These are phyloP conservation scores for Pezicula rhizophila DNA, from an alignment of 2,329 filamentous ascomycete genomes.

Conservation along the genomic window DNA sequence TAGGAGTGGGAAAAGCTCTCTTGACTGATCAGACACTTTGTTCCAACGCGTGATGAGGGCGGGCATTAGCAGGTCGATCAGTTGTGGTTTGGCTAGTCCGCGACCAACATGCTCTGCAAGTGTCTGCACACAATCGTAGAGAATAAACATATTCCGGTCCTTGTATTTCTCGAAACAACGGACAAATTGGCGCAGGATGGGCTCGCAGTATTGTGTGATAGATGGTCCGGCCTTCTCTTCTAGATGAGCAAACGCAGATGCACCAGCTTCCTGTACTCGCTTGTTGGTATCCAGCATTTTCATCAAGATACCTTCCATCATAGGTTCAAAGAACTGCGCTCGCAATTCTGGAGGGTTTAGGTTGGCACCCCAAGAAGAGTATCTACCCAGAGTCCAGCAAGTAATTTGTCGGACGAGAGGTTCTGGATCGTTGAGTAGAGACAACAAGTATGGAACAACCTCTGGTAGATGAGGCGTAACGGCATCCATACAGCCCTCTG, in stretches of 20 bases:
- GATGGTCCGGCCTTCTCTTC: conserved; percentile 85
- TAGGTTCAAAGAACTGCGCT: conserved; percentile 79
- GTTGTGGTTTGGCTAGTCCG: conserved; percentile 69
- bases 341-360: conserved; percentile 62
- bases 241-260: conserved; percentile 90
- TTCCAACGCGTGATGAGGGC: conserved; percentile 85
- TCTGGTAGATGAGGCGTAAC: conserved; percentile 88
- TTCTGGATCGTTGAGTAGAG: conserved; percentile 75
- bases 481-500: conserved; percentile 86
- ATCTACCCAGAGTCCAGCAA: conserved; percentile 93
- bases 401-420: conserved; percentile 94
- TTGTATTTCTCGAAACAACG: conserved; percentile 93
- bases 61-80: conserved; percentile 87
- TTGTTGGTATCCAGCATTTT: conserved; percentile 98
- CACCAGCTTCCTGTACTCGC: conserved; percentile 92
- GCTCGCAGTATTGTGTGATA: conserved; percentile 77
- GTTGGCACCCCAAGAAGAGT: conserved; percentile 84
- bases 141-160: conserved; percentile 96
- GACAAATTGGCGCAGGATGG: conserved; percentile 89
- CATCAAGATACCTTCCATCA: conserved; percentile 92
- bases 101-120: conserved; percentile 86
- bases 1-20: conserved; percentile 90
- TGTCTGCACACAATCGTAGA: conserved; percentile 98
- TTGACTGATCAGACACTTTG: conserved; percentile 78
- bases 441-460: conserved; percentile 83